Base-by-base conservation (phyloP, 2,329 filamentous ascomycete genomes). In the Alternaria arbusti region DNA sequence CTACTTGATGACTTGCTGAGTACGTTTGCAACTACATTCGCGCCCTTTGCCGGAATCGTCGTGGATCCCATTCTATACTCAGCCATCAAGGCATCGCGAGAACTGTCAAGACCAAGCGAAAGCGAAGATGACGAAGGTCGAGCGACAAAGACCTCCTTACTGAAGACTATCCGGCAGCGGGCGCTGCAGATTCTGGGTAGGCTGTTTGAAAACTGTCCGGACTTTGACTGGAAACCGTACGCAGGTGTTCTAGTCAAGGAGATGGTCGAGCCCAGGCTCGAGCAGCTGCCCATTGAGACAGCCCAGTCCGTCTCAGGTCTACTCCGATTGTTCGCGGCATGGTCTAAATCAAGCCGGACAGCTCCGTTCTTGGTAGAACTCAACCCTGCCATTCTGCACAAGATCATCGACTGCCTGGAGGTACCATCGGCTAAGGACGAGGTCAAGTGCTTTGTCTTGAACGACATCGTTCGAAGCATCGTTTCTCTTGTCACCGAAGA, bases 1-100 rank as follows among this genome's bases (percentile, higher is more conserved):
- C 96, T 98, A 93, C 86, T 96, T 54, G 90, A 94, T 63, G 89
- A 95, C 11, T 88, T 98, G 77, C 89, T 98, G 63, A 91, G 91
- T 61, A 93, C 96, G 57, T 86, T 98, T 36, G 93, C 94, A 57
- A 88, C 87, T 6, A 90, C 90, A 57, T 88, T 96, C 57, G 80
- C 85, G 3, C 86, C 89, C 0, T 95, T 92, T 70, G 86, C 90
- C 52, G 83, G 86, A 15, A 86, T 86, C 12, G 84, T 98, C 5
- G 84, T 95, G 65, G 89, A 95, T 70, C 88, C 93, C 0, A 86
- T 96, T 0, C 82, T 98, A 1, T 95, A 94, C 76, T 97, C 94
- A 76, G 83, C 96, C 26, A 85, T 96, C 49, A 87, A 87, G 65
- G 87, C 92, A 13, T 91, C 88, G 63, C 68, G 80, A 65, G 79